Base-by-base conservation (phyloP, 2,329 filamentous ascomycete genomes). In the Didymella arachidicola region DNA sequence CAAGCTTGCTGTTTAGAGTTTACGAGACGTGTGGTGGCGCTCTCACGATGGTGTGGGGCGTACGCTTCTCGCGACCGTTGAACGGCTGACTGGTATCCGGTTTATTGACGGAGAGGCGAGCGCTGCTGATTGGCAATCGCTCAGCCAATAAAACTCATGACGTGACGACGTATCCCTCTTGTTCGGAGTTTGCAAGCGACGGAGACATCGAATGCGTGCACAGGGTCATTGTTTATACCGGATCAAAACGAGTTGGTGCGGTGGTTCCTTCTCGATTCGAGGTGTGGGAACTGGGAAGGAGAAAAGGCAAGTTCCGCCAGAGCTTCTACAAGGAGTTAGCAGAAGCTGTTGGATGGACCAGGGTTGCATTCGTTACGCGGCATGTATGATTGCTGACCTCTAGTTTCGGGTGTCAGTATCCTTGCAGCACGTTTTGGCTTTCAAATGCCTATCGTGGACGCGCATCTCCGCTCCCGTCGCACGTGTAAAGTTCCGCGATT, bases 1-100 rank as follows among this genome's bases (percentile, higher is more conserved):
- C 54, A 43, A 38, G 48, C 48, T 30, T 53, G 48, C 27, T 36
- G 29, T 50, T 53, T 57, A 58, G 44, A 49, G 55, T 58, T 58
- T 53, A 27, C 38, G 38, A 52, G 29, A 49, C 14, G 38, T 39
- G 38, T 49, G 46, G 54, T 51, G 54, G 44, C 38, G 49, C 36
- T 25, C 25, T 32, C 27, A 43, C 34, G 34, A 39, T 10, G 12
- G 47, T 52, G 54, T 47, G 54, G 54, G 48, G 54, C 54, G 19
- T 34, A 46, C 53, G 41, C 53, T 57, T 57, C 32, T 46, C 22
- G 41, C 42, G 22, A 32, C 39, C 45, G 49, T 53, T 22, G 18
- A 53, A 43, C 27, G 36, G 48, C 38, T 30, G 44, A 36, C 14
- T 47, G 34, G 25, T 41, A 26, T 41, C 7, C 34, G 32, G 32